These are phyloP conservation scores for Herpotrichia juniperi DNA, from an alignment of 2,329 filamentous ascomycete genomes.

Conservation along the genomic window DNA sequence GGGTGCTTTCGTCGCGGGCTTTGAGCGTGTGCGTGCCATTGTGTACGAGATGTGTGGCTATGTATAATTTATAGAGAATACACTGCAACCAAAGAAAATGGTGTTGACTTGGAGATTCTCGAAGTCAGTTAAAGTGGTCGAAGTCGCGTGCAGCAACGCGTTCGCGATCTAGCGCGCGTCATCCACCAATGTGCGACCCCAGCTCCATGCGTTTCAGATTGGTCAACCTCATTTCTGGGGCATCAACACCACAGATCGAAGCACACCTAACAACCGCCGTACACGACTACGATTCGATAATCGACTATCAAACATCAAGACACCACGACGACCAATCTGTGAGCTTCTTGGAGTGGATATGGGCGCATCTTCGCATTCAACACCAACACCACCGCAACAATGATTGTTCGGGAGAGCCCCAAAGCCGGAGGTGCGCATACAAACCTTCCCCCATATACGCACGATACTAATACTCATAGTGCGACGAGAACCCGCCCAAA, in stretches of 20 bases:
- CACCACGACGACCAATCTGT: neutral
- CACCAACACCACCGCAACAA: slow-evolving; percentile 35
- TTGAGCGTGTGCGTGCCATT: slow-evolving; percentile 46
- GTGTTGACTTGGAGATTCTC: no score
- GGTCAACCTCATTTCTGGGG: slow-evolving; percentile 28
- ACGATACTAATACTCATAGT: slow-evolving; percentile 29
- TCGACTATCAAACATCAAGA: neutral
- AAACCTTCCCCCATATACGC: slow-evolving; percentile 1
- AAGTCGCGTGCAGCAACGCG: slow-evolving; percentile 19
- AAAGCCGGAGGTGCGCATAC: slow-evolving; percentile 45
- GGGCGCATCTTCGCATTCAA: slow-evolving; percentile 25
- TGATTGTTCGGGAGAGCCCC: slow-evolving; percentile 57
- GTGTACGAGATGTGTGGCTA: neutral
- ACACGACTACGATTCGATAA: slow-evolving; percentile 1
- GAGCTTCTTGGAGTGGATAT: slow-evolving; percentile 30
- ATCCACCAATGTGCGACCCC: neutral
- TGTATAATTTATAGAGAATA: slow-evolving; percentile 1
- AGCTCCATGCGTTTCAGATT: slow-evolving; percentile 29
- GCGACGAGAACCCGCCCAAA: slow-evolving; percentile 49
- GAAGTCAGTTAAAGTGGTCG: neutral
- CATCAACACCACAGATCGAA: slow-evolving; percentile 24
- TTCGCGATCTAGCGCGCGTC: slow-evolving; percentile 22
- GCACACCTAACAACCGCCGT: neutral
- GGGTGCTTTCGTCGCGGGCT: slow-evolving; percentile 28
- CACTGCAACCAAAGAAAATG: slow-evolving; percentile 5